Percentiles rank a stretch among this genome's conserved stretches.
Conservation (phyloP, 805 yeast genomes). For the Candida oleophila region DNA sequence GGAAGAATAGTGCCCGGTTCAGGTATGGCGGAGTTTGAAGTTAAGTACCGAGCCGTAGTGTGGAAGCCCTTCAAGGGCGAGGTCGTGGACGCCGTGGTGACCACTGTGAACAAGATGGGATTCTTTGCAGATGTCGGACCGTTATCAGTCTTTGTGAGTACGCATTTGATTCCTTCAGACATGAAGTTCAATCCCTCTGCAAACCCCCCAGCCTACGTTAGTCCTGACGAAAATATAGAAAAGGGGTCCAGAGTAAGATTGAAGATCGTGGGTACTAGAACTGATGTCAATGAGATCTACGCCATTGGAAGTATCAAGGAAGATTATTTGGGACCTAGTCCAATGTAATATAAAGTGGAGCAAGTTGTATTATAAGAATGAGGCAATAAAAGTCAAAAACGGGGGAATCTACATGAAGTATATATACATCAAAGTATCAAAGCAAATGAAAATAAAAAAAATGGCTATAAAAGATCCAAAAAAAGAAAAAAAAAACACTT, state of each 20-base stretch:
- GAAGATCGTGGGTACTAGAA: slow-evolving; percentile 94
- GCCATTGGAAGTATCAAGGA: slow-evolving; percentile 98
- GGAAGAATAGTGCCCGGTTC: slow-evolving; percentile 88
- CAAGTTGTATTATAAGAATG: background rate
- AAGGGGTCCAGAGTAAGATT: slow-evolving; percentile 92
- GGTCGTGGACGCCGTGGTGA: slow-evolving; percentile 95
- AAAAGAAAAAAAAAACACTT: background rate
- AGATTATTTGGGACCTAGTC: slow-evolving; percentile 88
- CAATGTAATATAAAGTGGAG: slow-evolving; percentile 23
- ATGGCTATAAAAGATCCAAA: background rate
- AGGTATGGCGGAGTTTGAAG: slow-evolving; percentile 96
- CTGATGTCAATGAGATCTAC: slow-evolving; percentile 95
- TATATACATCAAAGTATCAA: no score
- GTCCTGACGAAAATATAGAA: slow-evolving; percentile 91
- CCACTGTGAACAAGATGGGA: slow-evolving; percentile 92
- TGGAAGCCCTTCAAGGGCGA: slow-evolving; percentile 99
- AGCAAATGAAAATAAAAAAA: no score
- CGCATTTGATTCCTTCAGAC: slow-evolving; percentile 91
- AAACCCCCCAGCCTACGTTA: slow-evolving; percentile 96
- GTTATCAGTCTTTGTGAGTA: slow-evolving; percentile 87
- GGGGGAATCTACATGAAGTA: background rate
- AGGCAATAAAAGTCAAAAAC: no score
- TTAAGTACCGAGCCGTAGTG: slow-evolving; percentile 92
- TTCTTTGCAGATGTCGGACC: slow-evolving; percentile 99
- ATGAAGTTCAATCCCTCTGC: slow-evolving; percentile 93